Base-by-base conservation (phyloP, 441 rosid species). In the Gossypium gossypioides region DNA sequence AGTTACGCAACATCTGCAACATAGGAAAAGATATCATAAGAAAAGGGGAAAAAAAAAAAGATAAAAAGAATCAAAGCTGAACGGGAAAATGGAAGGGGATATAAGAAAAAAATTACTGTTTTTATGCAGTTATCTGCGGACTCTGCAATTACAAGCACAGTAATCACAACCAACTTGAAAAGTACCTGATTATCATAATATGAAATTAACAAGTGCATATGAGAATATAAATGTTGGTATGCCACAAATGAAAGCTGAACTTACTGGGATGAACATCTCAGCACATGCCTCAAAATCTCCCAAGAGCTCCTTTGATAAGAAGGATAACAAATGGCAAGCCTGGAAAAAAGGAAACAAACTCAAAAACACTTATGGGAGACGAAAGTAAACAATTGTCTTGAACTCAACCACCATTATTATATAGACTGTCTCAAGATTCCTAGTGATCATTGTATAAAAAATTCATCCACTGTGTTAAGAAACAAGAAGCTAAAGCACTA, bases 81-180 rank as follows among this genome's bases (percentile, higher is more conserved):
- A 27, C 48, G 67, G 29, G 19, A 71, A 68, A 76, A 52, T 9
- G 37, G 32, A 54, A 63, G 44, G 29, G 69, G 62, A 69, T 15
- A 74, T 3, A 75, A 59, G 19, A 71, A 69, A 68, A 50, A 16
- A 42, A 70, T 77, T 87, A 91, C 98, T 85, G 96, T 92, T 81
- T 95, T 95, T 79, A 95, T 91, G 87, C 99, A 95, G 85, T 86
- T 95, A 83, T 95, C 99, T 1, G 99, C 92, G 75, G 99, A 95
- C 80, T 95, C 99, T 83, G 95, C 95, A 87, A 95, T 95, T 73
- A 95, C 99, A 84, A 95, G 99, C 72, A 92, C 97, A 82, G 99
- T 95, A 72, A 95, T 95, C 91, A 95, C 99, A 85, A 95, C 99
- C 80, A 95, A 88, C 97, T 95, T 95, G 95, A 92, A 95, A 87